phyloP scores from a whole-genome alignment of 2,329 filamentous ascomycete species.

The Plectosphaerella plurivora region DNA sequence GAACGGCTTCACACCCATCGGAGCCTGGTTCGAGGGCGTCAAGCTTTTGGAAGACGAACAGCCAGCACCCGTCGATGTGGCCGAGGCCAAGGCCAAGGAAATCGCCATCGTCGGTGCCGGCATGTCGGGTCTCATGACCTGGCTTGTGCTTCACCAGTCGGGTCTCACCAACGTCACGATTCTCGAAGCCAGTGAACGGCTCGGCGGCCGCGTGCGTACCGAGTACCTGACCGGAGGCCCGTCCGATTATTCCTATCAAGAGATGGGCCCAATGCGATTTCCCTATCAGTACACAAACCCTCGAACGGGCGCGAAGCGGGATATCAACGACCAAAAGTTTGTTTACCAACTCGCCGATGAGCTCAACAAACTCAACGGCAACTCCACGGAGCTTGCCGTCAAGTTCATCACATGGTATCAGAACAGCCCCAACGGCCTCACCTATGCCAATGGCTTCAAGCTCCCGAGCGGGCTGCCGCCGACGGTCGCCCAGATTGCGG shows the following conservation, averaged over 20 bases:
- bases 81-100: conserved; percentile 49
- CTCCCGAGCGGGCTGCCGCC: conserved; percentile 49
- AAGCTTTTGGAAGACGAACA: conserved; percentile 51
- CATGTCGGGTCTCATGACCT: conserved; percentile 61
- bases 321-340: conserved; percentile 59
- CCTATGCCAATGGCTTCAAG: conserved; percentile 41
- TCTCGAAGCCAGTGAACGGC: conserved; percentile 53
- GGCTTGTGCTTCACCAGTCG: conserved; percentile 41
- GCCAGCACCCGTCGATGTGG: conserved; percentile 45
- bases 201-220: conserved; percentile 62
- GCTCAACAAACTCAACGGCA: conserved; percentile 56
- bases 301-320: conserved; percentile 48
- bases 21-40: conserved; percentile 65
- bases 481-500: conserved; percentile 40
- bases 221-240: conserved; percentile 56
- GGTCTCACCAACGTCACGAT: conserved; percentile 59
- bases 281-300: conserved; percentile 47
- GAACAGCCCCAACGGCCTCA: conserved; percentile 47
- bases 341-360: conserved; percentile 59
- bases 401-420: conserved; percentile 63
- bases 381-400: conserved; percentile 41
- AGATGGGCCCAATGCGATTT: conserved; percentile 63
- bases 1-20: conserved; percentile 40
- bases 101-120: conserved; percentile 63
- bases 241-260: conserved; percentile 63